Evolutionary conservation across 176 grass and related monocot species (phyloP).

Genomic region (Oryza australiensis): DNA sequence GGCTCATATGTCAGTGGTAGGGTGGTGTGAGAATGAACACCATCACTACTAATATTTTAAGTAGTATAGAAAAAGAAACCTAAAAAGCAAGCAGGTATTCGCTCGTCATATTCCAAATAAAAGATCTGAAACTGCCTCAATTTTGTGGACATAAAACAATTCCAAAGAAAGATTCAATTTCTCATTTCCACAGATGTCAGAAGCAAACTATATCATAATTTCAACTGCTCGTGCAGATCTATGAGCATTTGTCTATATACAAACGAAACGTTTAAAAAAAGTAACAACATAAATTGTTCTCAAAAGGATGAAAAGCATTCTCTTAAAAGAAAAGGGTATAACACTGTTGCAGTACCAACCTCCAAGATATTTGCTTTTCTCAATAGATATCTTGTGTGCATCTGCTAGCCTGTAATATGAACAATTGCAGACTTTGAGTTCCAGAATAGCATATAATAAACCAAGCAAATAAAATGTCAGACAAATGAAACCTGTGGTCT

Average conservation of each 20-base stretch:
- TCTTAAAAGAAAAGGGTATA: neutral
- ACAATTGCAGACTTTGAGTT: neutral
- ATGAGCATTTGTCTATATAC: neutral
- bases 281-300: neutral
- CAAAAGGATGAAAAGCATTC: neutral
- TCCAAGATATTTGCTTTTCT: conserved; percentile 99
- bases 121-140: neutral
- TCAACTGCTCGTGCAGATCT: neutral
- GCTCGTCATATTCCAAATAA: conserved; percentile 5
- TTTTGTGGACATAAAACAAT: conserved; percentile 20
- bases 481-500: conserved; percentile 6
- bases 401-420: conserved; percentile 62
- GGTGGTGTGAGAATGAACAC: no score
- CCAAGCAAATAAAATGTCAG: no score
- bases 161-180: neutral
- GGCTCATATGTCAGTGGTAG: no score
- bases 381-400: conserved; percentile 94
- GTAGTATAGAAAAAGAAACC: neutral
- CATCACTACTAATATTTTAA: no score
- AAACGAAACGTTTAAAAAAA: neutral
- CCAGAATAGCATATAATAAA: no score
- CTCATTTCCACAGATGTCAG: neutral
- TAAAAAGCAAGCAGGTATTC: neutral
- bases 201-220: neutral
- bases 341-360: conserved; percentile 43